phyloP scores from a whole-genome alignment of 164 flowering plant species.

The Stephania yunnanensis region DNA sequence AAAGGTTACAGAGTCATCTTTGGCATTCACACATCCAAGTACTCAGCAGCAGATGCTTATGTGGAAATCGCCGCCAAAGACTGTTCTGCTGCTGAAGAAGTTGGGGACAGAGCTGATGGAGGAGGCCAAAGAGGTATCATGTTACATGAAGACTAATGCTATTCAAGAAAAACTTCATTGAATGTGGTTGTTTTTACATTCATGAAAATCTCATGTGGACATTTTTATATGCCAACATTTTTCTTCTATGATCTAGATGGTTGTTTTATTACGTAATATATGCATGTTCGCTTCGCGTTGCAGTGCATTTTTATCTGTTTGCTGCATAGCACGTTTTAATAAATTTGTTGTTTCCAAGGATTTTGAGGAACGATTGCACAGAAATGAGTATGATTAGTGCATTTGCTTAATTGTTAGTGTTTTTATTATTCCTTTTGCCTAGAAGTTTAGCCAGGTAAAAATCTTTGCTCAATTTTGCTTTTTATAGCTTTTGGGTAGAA shows the following conservation, averaged over 20 bases:
- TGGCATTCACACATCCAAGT: constrained; percentile 96
- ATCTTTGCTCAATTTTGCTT: neutral
- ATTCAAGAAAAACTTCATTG: neutral
- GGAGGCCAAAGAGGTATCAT: constrained; percentile 90
- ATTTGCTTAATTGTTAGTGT: neutral
- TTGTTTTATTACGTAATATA: neutral
- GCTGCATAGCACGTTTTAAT: neutral
- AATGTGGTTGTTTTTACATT: neutral
- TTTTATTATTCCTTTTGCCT: too few species aligned
- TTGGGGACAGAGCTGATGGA: constrained; percentile 89
- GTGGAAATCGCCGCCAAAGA: constrained; percentile 97
- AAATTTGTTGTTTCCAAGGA: neutral
- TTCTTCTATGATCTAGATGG: neutral
- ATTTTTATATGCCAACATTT: neutral
- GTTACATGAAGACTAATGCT: neutral
- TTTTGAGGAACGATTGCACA: neutral
- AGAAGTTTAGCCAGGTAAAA: too few species aligned
- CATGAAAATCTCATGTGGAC: neutral
- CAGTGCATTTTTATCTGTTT: neutral
- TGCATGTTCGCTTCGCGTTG: neutral
- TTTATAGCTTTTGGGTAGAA: neutral
- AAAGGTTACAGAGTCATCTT: constrained; percentile 90
- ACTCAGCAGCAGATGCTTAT: constrained; percentile 99
- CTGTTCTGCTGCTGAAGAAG: constrained; percentile 82
- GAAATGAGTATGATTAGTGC: too few species aligned